These are phyloP conservation scores for Mycena metata DNA, from an alignment of 768 basidiomycete species.

Conservation along the genomic window DNA sequence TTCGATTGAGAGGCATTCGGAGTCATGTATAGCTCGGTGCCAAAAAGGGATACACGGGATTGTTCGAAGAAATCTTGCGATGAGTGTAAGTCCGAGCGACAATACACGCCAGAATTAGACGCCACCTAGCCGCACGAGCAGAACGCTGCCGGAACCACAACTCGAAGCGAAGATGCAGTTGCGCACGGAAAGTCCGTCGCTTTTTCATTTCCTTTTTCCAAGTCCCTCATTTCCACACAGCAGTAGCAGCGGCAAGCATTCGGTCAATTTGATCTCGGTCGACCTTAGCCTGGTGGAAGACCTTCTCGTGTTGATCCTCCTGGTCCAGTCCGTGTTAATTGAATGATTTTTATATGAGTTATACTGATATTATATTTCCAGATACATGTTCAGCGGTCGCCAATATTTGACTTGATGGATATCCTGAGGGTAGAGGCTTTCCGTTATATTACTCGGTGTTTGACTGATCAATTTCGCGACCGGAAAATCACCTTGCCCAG, in stretches of 20 bases:
- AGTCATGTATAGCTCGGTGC: too few relatives aligned
- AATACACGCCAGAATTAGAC: too few relatives aligned
- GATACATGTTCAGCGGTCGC: slow-evolving; percentile 74
- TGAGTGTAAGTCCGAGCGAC: too few relatives aligned
- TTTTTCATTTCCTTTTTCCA: neutral
- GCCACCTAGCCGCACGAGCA: too few relatives aligned
- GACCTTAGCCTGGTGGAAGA: neutral
- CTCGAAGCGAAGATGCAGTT: too few relatives aligned
- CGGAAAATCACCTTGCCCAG: slow-evolving; percentile 85
- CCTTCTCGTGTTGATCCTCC: slow-evolving; percentile 56
- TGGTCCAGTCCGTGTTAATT: slow-evolving; percentile 62
- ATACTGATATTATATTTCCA: slow-evolving; percentile 43
- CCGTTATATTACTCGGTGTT: slow-evolving; percentile 1
- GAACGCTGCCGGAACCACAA: too few relatives aligned
- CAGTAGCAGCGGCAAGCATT: too few relatives aligned
- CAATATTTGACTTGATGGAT: slow-evolving; percentile 76
- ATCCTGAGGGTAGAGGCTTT: slow-evolving; percentile 66
- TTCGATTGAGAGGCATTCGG: too few relatives aligned
- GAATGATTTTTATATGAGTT: neutral
- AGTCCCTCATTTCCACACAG: neutral
- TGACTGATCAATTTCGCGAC: slow-evolving; percentile 27
- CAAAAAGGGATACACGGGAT: too few relatives aligned
- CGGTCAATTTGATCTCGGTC: neutral
- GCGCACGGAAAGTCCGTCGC: slow-evolving; percentile 19
- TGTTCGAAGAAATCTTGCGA: too few relatives aligned